Conservation (phyloP, 2,329 filamentous ascomycete species). For the Pyrenochaeta sp. region DNA sequence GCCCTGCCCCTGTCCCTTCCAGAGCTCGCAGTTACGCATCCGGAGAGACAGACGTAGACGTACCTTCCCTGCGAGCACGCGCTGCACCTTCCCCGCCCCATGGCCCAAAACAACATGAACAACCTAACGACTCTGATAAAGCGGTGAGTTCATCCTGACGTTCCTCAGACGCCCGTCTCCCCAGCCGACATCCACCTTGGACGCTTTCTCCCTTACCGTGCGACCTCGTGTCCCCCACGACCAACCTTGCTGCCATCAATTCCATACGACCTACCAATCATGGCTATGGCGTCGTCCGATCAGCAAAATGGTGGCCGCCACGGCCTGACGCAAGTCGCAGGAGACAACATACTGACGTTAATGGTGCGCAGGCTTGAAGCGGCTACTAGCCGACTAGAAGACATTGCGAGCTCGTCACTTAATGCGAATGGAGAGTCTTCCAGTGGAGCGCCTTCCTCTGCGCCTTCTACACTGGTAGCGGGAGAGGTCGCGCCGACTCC, state of each 20-base stretch:
- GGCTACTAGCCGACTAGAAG: constrained; percentile 93
- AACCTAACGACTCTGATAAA: constrained; percentile 98
- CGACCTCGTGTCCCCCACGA: not conserved
- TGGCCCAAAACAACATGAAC: constrained; percentile 88
- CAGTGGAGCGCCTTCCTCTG: constrained; percentile 37
- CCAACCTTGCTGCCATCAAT: not conserved
- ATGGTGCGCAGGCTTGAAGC: constrained; percentile 82
- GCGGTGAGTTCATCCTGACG: constrained; percentile 68
- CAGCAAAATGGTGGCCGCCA: constrained; percentile 24
- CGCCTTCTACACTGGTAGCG: constrained; percentile 38
- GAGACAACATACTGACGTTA: constrained; percentile 58
- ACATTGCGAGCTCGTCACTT: constrained; percentile 80
- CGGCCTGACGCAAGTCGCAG: constrained; percentile 26
- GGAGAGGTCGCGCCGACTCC: constrained; percentile 46
- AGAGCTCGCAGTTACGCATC: constrained; percentile 27
- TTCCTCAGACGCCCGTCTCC: not conserved
- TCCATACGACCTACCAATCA: constrained; percentile 6
- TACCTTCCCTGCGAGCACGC: constrained; percentile 32
- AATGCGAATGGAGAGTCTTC: constrained; percentile 45
- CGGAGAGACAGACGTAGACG: constrained; percentile 17
- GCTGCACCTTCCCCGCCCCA: constrained; percentile 53
- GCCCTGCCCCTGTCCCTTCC: constrained; percentile 33
- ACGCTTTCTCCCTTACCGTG: too few relatives aligned
- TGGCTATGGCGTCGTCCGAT: constrained; percentile 15
- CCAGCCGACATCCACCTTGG: too few relatives aligned